A percentile compares a stretch with the other conserved stretches of the same genome.
Evolutionary conservation across 805 yeast genomes (phyloP).

Genomic region (Jamesozyma lodderae): DNA sequence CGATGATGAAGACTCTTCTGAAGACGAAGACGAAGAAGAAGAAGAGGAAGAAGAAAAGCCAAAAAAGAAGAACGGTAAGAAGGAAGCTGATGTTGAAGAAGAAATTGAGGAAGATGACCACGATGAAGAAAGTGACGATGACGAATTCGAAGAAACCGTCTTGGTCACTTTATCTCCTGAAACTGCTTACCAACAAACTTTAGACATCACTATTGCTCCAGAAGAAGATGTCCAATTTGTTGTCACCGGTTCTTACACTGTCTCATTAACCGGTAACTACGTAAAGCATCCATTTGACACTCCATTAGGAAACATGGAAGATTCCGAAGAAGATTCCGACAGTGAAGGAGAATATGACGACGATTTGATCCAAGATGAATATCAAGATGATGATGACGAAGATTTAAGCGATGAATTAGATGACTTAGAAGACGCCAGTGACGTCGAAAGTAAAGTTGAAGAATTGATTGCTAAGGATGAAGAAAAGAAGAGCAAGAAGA

Average conservation of each 20-base stretch:
- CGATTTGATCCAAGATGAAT: conserved; percentile 39
- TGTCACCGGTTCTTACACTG: conserved; percentile 91
- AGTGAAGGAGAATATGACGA: conserved; percentile 32
- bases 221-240: conserved; percentile 91
- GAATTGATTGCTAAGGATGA: conserved; percentile 61
- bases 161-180: conserved; percentile 87
- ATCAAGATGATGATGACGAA: conserved; percentile 72
- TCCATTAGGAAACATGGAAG: conserved; percentile 35
- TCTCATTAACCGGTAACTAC: conserved; percentile 90
- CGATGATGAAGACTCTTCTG: conserved; percentile 39
- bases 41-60: conserved; percentile 44
- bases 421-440: conserved; percentile 58
- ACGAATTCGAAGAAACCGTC: conserved; percentile 74
- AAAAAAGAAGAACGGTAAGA: conserved; percentile 23
- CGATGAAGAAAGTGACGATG: conserved; percentile 55
- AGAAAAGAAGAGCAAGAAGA: conserved; percentile 31
- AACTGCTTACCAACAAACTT: conserved; percentile 75
- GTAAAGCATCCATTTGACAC: conserved; percentile 88
- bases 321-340: conserved; percentile 33
- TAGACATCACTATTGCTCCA: conserved; percentile 84
- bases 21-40: conserved; percentile 37
- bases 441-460: conserved; percentile 63
- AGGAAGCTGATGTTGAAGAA: conserved; percentile 39
- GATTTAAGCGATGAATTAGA: conserved; percentile 36
- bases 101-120: conserved; percentile 46